Evolutionary conservation across 2,329 filamentous ascomycete species (phyloP).

Genomic region (Tolypocladium guangdongense): DNA sequence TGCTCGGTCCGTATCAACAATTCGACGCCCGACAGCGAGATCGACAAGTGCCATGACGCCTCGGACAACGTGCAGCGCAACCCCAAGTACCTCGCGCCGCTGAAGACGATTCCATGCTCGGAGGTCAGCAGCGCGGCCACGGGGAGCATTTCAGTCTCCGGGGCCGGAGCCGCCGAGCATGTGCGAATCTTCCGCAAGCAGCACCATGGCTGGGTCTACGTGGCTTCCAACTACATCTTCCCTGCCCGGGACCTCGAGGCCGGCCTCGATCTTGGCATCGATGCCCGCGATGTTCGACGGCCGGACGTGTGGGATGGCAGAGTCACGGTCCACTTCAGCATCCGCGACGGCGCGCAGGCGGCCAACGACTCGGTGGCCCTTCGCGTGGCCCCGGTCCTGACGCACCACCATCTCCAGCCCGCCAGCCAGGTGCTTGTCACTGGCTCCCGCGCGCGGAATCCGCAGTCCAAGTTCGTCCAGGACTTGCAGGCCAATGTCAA

Average conservation of each 20-base stretch:
- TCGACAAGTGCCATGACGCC: slow-evolving; percentile 24
- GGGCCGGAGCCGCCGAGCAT: slow-evolving; percentile 2
- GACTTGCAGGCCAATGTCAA: slow-evolving; percentile 6
- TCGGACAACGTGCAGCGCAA: slow-evolving; percentile 19
- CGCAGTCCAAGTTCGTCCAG: slow-evolving; percentile 10
- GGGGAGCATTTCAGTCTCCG: slow-evolving; percentile 7
- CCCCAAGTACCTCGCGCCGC: slow-evolving; percentile 18
- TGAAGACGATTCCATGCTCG: slow-evolving; percentile 18
- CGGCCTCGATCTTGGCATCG: slow-evolving; percentile 24
- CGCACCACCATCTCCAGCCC: slow-evolving; percentile 24
- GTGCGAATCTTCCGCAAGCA: slow-evolving; percentile 19
- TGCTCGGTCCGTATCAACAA: slow-evolving; percentile 12
- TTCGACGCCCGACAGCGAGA: slow-evolving; percentile 11
- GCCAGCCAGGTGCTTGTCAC: slow-evolving; percentile 16
- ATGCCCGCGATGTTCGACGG: slow-evolving; percentile 19
- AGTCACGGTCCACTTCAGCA: slow-evolving; percentile 15
- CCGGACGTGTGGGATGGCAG: slow-evolving; percentile 16
- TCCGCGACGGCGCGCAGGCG: slow-evolving; percentile 10
- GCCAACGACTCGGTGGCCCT: slow-evolving; percentile 18
- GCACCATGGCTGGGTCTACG: slow-evolving; percentile 13
- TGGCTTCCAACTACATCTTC: slow-evolving; percentile 17
- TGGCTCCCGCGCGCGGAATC: background rate
- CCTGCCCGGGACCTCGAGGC: slow-evolving; percentile 11
- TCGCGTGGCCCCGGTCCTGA: slow-evolving; percentile 25
- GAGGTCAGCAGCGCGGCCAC: slow-evolving; percentile 7